Base-by-base conservation (phyloP, 2,329 filamentous ascomycete species). In the Botrytis fragariae region DNA sequence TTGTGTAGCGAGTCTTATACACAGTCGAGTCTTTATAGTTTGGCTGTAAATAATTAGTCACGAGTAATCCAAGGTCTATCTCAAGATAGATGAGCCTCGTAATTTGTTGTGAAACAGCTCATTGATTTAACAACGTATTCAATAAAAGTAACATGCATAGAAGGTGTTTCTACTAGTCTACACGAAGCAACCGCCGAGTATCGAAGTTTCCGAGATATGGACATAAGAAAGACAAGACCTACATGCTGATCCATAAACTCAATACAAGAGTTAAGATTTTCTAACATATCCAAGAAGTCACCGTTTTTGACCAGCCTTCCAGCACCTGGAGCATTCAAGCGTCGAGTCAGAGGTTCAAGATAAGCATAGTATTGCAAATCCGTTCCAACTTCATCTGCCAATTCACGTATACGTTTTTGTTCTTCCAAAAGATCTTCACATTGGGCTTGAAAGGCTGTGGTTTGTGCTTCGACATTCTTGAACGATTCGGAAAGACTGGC, bases 281-380 rank as follows among this genome's bases (percentile, higher is more conserved):
- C 87, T 67, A 99, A 85, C 86, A 98, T 97, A 71, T 97, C 93
- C 3, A 92, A 90, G 80, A 98, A 98, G 62, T 93, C 92, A 69
- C 92, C 90, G 73, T 92, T 91, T 63, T 95, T 92, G 25, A 98
- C 95, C 72, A 97, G 86, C 73, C 92, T 94, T 67, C 93, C 91
- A 32, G 95, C 95, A 1, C 95, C 94, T 0, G 96, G 95, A 0
- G 95, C 95, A 84, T 98, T 98, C 73, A 99, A 88, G 22, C 94
- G 89, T 72, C 95, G 89, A 0, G 94, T 97, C 74, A 95, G 94
- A 64, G 92, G 94, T 76, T 99, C 96, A 9, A 99, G 87, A 80
- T 97, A 98, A 32, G 92, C 90, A 82, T 99, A 99, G 83, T 97
- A 98, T 80, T 95, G 91, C n/a, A 98, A 85, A 78, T 98, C 97